Conservation (phyloP, 2,329 filamentous ascomycete genomes). For the Verticillium isaacii region DNA sequence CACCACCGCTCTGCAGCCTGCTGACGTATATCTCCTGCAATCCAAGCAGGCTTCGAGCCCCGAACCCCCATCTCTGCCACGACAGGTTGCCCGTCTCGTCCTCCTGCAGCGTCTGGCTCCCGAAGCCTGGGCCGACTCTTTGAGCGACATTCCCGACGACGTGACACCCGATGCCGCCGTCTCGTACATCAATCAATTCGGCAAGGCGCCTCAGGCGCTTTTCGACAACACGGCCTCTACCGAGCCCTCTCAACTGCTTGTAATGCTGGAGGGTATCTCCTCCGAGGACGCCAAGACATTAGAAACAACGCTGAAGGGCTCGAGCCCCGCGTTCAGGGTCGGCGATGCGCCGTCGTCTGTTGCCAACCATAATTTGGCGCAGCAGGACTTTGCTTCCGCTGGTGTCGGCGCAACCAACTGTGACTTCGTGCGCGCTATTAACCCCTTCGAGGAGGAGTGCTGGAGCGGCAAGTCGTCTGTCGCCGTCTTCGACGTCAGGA, state of each 20-base stretch:
- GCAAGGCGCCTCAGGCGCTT: constrained; percentile 44
- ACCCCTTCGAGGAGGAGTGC: constrained; percentile 38
- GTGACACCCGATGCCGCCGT: constrained; percentile 43
- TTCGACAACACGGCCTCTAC: constrained; percentile 36
- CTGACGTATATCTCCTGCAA: constrained; percentile 50
- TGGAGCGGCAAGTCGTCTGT: constrained; percentile 39
- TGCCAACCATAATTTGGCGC: constrained; percentile 37
- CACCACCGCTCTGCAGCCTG: constrained; percentile 33
- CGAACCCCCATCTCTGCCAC: constrained; percentile 38
- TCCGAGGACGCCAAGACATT: constrained; percentile 34
- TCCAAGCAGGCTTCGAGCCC: constrained; percentile 24
- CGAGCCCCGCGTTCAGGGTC: constrained; percentile 45
- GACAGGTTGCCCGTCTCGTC: constrained; percentile 52
- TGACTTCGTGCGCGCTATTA: constrained; percentile 31
- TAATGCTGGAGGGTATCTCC: constrained; percentile 54
- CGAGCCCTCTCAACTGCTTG: constrained; percentile 49
- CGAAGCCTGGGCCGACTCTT: constrained; percentile 37
- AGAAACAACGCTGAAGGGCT: constrained; percentile 33
- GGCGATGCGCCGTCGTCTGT: constrained; percentile 36
- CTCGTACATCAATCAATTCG: constrained; percentile 55
- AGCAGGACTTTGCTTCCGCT: constrained; percentile 34
- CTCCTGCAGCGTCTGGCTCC: constrained; percentile 52
- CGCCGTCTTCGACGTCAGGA: constrained; percentile 36
- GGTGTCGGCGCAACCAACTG: constrained; percentile 32
- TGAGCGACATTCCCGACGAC: constrained; percentile 38